Percentiles rank a stretch among this genome's conserved stretches.
Conservation (phyloP, 2,329 filamentous ascomycete species). For the Bipolaris gigantea region DNA sequence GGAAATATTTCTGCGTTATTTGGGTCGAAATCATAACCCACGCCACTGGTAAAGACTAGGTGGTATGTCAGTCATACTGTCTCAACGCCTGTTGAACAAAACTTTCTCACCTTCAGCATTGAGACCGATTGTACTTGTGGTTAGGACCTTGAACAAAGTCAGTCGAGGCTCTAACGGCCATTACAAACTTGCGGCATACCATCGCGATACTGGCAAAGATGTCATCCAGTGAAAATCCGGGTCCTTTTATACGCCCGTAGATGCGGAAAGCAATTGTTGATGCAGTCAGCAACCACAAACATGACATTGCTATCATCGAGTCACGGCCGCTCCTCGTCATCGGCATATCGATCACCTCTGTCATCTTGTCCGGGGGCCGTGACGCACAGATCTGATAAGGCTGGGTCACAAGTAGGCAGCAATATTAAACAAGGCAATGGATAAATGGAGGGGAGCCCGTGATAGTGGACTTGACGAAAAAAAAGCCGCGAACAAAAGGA, state of each 20-base stretch:
- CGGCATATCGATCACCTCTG: slow-evolving; percentile 10
- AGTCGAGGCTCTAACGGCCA: not conserved
- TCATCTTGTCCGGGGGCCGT: slow-evolving; percentile 7
- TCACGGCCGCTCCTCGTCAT: slow-evolving; percentile 23
- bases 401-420: not conserved
- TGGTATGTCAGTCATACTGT: not conserved
- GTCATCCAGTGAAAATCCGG: slow-evolving; percentile 24
- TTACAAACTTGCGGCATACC: slow-evolving; percentile 4
- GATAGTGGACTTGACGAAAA: not conserved
- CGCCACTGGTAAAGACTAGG: slow-evolving; percentile 22
- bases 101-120: slow-evolving; percentile 16
- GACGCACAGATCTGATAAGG: not conserved
- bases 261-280: slow-evolving; percentile 18
- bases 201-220: slow-evolving; percentile 19
- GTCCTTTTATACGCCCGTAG: slow-evolving; percentile 18
- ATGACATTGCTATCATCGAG: slow-evolving; percentile 24
- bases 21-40: slow-evolving; percentile 21
- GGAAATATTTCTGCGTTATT: slow-evolving; percentile 12
- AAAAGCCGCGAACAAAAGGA: not conserved
- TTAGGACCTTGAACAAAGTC: slow-evolving; percentile 12
- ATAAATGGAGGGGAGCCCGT: slow-evolving; percentile 1
- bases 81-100: not conserved
- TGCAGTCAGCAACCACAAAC: slow-evolving; percentile 22
- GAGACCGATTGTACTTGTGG: slow-evolving; percentile 23
- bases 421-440: not conserved